Evolutionary conservation across 2,329 filamentous ascomycete genomes (phyloP), one percentile per base, ranked within the genome.

Genomic region (Talaromyces amestolkiae): DNA sequence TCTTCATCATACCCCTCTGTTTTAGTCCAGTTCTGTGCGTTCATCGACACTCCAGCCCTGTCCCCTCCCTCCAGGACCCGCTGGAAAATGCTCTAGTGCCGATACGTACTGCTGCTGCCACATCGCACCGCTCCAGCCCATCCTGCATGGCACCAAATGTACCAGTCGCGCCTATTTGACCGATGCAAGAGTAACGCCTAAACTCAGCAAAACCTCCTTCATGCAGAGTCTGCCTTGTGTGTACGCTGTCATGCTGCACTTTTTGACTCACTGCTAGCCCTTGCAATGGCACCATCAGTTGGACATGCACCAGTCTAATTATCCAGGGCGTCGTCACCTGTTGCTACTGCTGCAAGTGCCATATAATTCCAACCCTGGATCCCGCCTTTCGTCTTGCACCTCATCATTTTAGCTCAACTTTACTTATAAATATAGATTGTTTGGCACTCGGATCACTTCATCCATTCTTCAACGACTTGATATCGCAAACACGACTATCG

Each of bases 171-270:
- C 61, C 65, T 68, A 66, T 66, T 56, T 58, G 61, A 54, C 53
- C 35, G 64, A 64, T 54, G 64, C 58, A 53, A 58, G 61, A 61
- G 54, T 63, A 60, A 65, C 60, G 65, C 61, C 61, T 22, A 47
- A 62, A 33, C 24, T 64, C 64, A 54, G 53, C 47, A 59, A 59
- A 49, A 51, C 41, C 65, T 68, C 61, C 65, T 65, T 64, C 62
- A 66, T 68, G 65, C 63, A 67, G 69, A 77, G 67, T 78, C 75
- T 77, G 76, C 76, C 76, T 77, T 74, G 75, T 67, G 75, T 67
- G 68, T 70, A 66, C 49, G 65, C 68, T 70, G 75, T 71, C 72
- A 71, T 74, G 69, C 56, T 66, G 47, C 35, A 61, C 63, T 54
- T 59, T 59, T 66, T 63, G 54, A 60, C 47, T 66, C 47, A 60